Evolutionary conservation across 805 yeast genomes (phyloP), one percentile per base, ranked within the genome.

Genomic region (Nematodospora valgi): DNA sequence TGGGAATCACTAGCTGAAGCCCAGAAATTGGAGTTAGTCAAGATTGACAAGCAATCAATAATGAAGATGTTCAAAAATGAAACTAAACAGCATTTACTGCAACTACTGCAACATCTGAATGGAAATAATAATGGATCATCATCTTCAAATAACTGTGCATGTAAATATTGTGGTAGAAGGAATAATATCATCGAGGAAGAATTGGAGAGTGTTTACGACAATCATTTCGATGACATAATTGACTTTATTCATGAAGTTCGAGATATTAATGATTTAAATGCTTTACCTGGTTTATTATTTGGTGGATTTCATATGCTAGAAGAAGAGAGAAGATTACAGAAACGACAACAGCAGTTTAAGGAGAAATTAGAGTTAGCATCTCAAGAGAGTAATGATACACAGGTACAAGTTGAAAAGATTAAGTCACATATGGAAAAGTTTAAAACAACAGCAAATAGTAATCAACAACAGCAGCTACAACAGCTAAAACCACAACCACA

Each of bases 151-250:
- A 32, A 19, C 29, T 88, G 96, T 54, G 71, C 76, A 39, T 89
- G 96, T 54, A 64, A 79, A 4, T 78, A 78, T 13, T 89, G 96
- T 61, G 91, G 89, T 2, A 73, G 85, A 30, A 80, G 83, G 46
- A 78, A 81, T 48, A 58, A 66, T 33, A 77, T 86, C 11, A 74
- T 86, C 43, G 93, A 84, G 51, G 79, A 76, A 46, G 95, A 86
- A 53, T 69, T 88, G 49, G 87, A 80, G 47, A 74, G 74, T 37
- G 72, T 86, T 5, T 86, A 84, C 52, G 82, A 82, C 42, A 76
- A 78, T 12, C 78, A 81, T 48, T 80, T 79, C 43, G 78, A 74
- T 24, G 76, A 52, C 34, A 63, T 52, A 37, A 59, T 43, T n/a
- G 62, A 58, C 24, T 57, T 57, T 35, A 53, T 63, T 5, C 71